Evolutionary conservation across 2,329 filamentous ascomycete species (phyloP).

Genomic region (Thielaviopsis cerberus): DNA sequence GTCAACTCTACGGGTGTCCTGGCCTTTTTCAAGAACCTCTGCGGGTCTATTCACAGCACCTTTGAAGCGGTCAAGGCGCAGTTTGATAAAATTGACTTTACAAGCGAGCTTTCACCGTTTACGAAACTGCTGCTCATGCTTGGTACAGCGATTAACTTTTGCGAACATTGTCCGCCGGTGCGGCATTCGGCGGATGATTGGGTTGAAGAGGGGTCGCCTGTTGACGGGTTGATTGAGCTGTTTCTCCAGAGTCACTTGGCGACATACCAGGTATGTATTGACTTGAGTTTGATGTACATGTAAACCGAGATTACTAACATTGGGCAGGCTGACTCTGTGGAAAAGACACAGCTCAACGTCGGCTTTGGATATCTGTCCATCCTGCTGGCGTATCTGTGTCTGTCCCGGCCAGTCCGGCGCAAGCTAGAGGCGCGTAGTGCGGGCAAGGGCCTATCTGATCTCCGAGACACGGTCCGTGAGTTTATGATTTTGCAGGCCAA

Average conservation of each 20-base stretch:
- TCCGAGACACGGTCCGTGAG: conserved; percentile 35
- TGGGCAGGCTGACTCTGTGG: conserved; percentile 44
- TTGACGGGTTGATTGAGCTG: conserved; percentile 41
- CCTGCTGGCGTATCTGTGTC: conserved; percentile 61
- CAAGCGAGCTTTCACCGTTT: conserved; percentile 27
- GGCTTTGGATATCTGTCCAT: conserved; percentile 74
- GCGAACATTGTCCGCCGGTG: conserved; percentile 54
- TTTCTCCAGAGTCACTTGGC: conserved; percentile 51
- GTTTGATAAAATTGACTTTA: conserved; percentile 29
- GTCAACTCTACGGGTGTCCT: conserved; percentile 51
- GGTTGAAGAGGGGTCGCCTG: conserved; percentile 22
- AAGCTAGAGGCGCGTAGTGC: conserved; percentile 25
- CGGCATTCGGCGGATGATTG: conserved; percentile 22
- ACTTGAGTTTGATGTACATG: too few relatives aligned
- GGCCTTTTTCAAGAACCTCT: conserved; percentile 31
- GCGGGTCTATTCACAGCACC: conserved; percentile 30
- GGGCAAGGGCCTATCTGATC: conserved; percentile 25
- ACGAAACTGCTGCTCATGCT: conserved; percentile 61
- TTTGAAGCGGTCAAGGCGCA: conserved; percentile 30
- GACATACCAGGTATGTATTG: conserved; percentile 44
- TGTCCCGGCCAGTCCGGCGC: conserved; percentile 29
- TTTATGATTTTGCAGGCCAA: conserved; percentile 34
- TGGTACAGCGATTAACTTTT: conserved; percentile 72
- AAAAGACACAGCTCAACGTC: conserved; percentile 64
- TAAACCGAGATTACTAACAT: too few relatives aligned